phyloP scores from a whole-genome alignment of 208 protist genomes.

The Trypanosomatidae sp. region DNA sequence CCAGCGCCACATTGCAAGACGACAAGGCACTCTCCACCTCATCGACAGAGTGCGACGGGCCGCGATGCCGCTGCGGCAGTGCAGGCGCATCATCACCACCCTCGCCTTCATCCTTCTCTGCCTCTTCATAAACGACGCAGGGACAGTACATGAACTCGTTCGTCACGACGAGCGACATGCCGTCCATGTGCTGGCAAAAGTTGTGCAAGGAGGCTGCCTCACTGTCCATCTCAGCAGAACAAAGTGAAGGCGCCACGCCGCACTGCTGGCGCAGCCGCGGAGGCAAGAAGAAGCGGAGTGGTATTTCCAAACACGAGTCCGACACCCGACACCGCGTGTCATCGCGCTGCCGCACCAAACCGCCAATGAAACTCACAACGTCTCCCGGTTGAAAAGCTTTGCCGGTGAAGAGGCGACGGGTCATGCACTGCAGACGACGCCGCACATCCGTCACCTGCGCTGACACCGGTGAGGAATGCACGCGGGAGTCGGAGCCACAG shows the following conservation, averaged over 20 bases:
- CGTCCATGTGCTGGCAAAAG: slow-evolving; percentile 42
- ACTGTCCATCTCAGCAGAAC: background rate
- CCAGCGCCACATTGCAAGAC: slow-evolving; percentile 66
- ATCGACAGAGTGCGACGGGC: background rate
- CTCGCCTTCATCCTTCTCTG: slow-evolving; percentile 1
- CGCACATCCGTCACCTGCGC: slow-evolving; percentile 17
- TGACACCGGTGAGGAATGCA: background rate
- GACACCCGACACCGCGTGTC: slow-evolving; percentile 56
- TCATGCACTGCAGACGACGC: slow-evolving; percentile 44
- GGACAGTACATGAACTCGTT: slow-evolving; percentile 92
- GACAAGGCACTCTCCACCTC: slow-evolving; percentile 32
- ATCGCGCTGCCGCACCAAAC: slow-evolving; percentile 34
- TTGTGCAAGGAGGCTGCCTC: slow-evolving; percentile 5
- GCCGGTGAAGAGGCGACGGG: slow-evolving; percentile 63
- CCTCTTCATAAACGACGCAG: slow-evolving; percentile 35
- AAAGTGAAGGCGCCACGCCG: no score
- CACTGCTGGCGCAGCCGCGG: slow-evolving; percentile 18
- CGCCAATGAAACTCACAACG: slow-evolving; percentile 70
- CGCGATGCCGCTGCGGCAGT: background rate
- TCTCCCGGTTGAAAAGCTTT: slow-evolving; percentile 71
- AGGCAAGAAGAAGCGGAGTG: slow-evolving; percentile 64
- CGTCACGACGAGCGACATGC: slow-evolving; percentile 66
- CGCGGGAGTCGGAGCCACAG: no score
- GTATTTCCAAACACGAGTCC: slow-evolving; percentile 65
- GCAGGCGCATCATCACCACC: background rate